Base-by-base conservation (phyloP, 1,284 basidiomycete species). In the Rhodotorula mucilaginosa region DNA sequence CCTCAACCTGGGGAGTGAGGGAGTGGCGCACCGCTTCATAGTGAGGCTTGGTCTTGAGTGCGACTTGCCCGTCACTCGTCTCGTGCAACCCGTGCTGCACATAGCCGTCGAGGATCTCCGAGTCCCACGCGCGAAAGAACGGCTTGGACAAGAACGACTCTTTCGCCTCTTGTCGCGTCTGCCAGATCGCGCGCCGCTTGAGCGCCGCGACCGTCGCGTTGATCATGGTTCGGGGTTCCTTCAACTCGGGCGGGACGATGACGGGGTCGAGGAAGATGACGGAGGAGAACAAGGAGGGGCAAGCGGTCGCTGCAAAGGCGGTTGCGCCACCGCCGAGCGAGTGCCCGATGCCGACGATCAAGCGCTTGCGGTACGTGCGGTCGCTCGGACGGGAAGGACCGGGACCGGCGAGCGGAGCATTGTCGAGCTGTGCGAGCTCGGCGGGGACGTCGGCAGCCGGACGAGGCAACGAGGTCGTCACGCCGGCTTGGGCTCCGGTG, bases 241-340 rank as follows among this genome's bases (percentile, higher is more conserved):
- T 74, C 51, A 92, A 86, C 3, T 56, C n/a, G n/a, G 54, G 26
- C n/a, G 54, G 54, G 54, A 56, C 54, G 54, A 56, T 56, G 67
- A 91, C 85, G 0, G 95, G 92, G 79, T 97, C 94, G 39, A 95
- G 82, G 15, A 95, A 84, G 59, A 93, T 83, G 48, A 96, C 81
- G 0, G 86, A 86, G 23, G 87, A 84, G 81, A 94, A 92, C 15
- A 95, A 82, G 1, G 83, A 82, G 0, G 93, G 91, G 65, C 84
- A 81, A 16, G 85, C 83, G n/a, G 88, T 67, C 0, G 78, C 63
- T 12, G 77, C 73, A 57, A 65, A 78, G 26, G 73, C 72, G 18
- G 75, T 74, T 1, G 73, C 76, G 26, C 87, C 88, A 2, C 89
- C 91, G 39, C 92, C 90, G 70, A 90, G 88, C 0, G 91, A 94